phyloP scores from a whole-genome alignment of 2,329 filamentous ascomycete species.

The Sarocladium oryzae region DNA sequence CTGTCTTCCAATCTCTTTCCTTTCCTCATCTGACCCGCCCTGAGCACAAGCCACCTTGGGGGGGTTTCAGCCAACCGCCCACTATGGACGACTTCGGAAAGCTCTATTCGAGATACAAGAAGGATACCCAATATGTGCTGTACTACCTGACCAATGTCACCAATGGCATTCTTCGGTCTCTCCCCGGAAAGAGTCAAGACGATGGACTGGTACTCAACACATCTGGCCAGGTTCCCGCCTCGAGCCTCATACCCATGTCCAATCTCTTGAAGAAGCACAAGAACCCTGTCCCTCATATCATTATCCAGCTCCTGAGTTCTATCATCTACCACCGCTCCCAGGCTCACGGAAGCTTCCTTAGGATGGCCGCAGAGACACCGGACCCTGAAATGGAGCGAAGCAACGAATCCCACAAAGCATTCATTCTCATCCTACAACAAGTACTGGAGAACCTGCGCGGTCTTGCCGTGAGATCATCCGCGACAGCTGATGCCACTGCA shows the following conservation, averaged over 20 bases:
- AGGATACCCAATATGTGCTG: slow-evolving; percentile 27
- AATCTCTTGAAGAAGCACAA: slow-evolving; percentile 32
- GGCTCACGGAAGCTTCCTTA: slow-evolving; percentile 24
- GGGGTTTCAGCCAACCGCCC: too few relatives aligned
- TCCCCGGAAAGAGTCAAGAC: slow-evolving; percentile 7
- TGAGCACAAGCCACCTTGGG: too few relatives aligned
- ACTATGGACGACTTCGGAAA: too few relatives aligned
- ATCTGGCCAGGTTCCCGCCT: slow-evolving; percentile 29
- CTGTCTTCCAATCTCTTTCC: too few relatives aligned
- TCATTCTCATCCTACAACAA: not conserved
- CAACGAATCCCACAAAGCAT: slow-evolving; percentile 21
- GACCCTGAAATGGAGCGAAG: slow-evolving; percentile 30
- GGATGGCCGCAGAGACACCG: slow-evolving; percentile 22
- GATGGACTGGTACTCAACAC: slow-evolving; percentile 23
- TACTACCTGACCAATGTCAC: slow-evolving; percentile 34
- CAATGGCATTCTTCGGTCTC: slow-evolving; percentile 27
- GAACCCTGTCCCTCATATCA: slow-evolving; percentile 23
- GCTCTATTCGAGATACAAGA: slow-evolving; percentile 31
- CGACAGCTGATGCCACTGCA: slow-evolving; percentile 27
- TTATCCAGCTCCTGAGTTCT: slow-evolving; percentile 29
- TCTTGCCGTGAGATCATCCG: too few relatives aligned
- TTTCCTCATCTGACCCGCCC: too few relatives aligned
- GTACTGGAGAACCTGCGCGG: slow-evolving; percentile 24
- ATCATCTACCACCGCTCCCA: slow-evolving; percentile 29
- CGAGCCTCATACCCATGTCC: slow-evolving; percentile 30